Conservation (phyloP, 257 asterid genomes). For the Solanum chmielewskii region DNA sequence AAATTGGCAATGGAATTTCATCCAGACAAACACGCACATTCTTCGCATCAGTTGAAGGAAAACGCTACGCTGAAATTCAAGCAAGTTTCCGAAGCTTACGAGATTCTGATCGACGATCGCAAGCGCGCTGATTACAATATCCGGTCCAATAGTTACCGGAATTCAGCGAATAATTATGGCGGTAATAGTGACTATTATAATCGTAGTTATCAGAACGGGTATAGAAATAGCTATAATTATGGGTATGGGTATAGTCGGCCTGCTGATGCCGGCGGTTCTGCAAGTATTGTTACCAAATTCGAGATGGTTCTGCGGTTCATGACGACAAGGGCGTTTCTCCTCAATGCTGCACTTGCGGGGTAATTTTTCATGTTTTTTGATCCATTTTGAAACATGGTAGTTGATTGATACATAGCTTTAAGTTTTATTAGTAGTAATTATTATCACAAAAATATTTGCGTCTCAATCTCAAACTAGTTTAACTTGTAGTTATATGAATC, state of each 20-base stretch:
- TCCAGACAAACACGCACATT: slow-evolving; percentile 79
- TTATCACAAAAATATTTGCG: not conserved
- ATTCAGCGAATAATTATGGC: not conserved
- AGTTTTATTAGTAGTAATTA: not conserved
- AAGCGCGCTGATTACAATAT: slow-evolving; percentile 68
- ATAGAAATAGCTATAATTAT: slow-evolving; percentile 15
- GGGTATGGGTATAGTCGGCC: slow-evolving; percentile 22
- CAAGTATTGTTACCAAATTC: slow-evolving; percentile 17
- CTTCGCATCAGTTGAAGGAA: slow-evolving; percentile 36
- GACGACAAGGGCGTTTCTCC: slow-evolving; percentile 48
- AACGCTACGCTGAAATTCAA: slow-evolving; percentile 60
- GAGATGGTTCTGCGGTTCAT: slow-evolving; percentile 56
- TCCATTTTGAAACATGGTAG: not conserved
- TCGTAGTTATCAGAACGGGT: slow-evolving; percentile 9
- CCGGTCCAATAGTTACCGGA: not conserved
- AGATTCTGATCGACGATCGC: slow-evolving; percentile 52
- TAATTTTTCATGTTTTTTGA: not conserved
- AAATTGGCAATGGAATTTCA: slow-evolving; percentile 75
- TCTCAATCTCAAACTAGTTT: not conserved
- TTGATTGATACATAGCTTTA: not conserved
- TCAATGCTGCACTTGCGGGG: slow-evolving; percentile 64
- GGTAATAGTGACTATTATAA: not conserved
- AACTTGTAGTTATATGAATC: not conserved
- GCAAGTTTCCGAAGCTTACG: slow-evolving; percentile 85
- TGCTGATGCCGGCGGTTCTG: slow-evolving; percentile 12